These are phyloP conservation scores for Sporothrix euskadiensis DNA, from an alignment of 2,329 filamentous ascomycete species.

Conservation along the genomic window DNA sequence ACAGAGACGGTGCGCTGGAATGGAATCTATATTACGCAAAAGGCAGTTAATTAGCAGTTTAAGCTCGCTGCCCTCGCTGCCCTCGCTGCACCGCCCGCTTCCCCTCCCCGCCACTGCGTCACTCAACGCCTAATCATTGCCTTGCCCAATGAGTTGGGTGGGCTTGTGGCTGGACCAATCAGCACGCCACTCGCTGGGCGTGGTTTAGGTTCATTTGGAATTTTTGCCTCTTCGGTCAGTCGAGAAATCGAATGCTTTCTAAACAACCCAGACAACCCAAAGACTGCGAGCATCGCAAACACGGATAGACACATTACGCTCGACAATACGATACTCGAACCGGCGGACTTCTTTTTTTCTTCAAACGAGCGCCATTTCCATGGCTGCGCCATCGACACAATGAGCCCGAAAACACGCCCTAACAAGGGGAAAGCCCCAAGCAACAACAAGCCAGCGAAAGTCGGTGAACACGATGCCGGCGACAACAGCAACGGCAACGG, in stretches of 20 bases:
- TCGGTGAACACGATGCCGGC: constrained; percentile 26
- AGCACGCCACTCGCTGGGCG: constrained; percentile 4
- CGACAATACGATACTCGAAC: not conserved
- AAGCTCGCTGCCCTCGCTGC: not conserved
- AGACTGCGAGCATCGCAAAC: constrained; percentile 1
- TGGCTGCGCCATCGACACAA: constrained; percentile 23
- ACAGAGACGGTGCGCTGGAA: not conserved
- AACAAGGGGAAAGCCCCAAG: constrained; percentile 28
- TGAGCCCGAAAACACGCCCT: constrained; percentile 25
- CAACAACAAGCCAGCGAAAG: constrained; percentile 13
- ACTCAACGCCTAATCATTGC: not conserved
- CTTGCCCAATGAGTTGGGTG: not conserved
- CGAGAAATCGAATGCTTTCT: constrained; percentile 21
- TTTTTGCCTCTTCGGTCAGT: constrained; percentile 26
- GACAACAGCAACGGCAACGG: constrained; percentile 39
- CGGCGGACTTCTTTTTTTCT: not conserved
- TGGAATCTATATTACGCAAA: not conserved
- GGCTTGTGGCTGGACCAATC: constrained; percentile 29
- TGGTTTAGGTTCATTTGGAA: constrained; percentile 18
- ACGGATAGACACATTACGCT: not conserved
- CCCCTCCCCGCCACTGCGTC: constrained; percentile 10
- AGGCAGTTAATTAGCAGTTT: not conserved
- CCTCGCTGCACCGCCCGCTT: not conserved
- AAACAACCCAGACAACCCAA: not conserved
- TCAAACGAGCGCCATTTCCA: not conserved